Conservation (phyloP, 1,284 basidiomycete genomes). For the Takashimella koratensis region DNA sequence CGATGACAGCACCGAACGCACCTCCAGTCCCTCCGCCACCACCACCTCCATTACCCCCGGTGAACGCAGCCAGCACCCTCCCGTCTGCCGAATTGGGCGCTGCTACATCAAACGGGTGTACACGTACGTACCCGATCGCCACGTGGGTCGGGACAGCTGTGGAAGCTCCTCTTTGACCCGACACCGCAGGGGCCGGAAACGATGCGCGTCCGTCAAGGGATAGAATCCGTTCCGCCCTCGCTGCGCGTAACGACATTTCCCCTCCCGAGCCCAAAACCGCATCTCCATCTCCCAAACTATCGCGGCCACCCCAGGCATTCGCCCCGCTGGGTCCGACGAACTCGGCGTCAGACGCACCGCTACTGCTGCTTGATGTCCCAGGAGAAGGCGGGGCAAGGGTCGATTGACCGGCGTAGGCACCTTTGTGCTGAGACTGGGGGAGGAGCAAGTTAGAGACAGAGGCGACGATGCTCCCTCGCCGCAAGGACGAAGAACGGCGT, state of each 20-base stretch:
- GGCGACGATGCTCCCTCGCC: background rate
- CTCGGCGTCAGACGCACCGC: no score
- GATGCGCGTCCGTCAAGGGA: conserved; percentile 35
- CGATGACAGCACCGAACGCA: conserved; percentile 15
- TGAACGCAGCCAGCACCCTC: no score
- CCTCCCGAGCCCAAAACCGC: no score
- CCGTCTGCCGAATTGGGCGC: no score
- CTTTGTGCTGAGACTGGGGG: no score
- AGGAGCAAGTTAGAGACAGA: background rate
- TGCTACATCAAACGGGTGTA: conserved; percentile 22
- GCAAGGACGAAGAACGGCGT: background rate
- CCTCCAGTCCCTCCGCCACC: background rate
- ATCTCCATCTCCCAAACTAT: background rate
- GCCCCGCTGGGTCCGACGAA: background rate
- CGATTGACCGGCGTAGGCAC: no score
- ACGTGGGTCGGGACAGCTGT: conserved; percentile 28
- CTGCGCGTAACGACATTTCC: conserved; percentile 25
- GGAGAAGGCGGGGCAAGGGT: no score
- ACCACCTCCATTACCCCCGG: conserved; percentile 1
- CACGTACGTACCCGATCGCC: conserved; percentile 33
- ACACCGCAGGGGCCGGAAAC: conserved; percentile 22
- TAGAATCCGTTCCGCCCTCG: conserved; percentile 34
- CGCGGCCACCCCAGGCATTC: background rate
- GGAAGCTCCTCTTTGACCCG: conserved; percentile 4
- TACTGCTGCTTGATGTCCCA: no score